These are phyloP conservation scores for Capronia americana DNA, from an alignment of 2,329 filamentous ascomycete species.

Conservation along the genomic window DNA sequence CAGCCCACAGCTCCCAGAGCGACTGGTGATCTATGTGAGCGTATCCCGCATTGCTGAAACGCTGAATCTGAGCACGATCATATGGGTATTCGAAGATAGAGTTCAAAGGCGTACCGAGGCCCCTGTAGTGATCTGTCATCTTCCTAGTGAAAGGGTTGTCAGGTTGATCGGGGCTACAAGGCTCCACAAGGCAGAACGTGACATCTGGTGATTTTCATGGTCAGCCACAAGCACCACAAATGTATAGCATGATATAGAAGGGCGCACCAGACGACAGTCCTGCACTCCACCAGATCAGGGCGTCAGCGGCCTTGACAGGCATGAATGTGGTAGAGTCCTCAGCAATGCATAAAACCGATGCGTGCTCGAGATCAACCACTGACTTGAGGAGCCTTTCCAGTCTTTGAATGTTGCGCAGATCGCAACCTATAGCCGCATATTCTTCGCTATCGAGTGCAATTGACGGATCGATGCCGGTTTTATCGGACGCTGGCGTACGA, in stretches of 20 bases:
- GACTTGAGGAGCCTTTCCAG: conserved; percentile 66
- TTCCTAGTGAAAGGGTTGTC: conserved; percentile 74
- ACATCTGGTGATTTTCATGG: conserved; percentile 54
- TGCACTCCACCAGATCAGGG: conserved; percentile 78
- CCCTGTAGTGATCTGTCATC: conserved; percentile 38
- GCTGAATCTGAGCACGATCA: conserved; percentile 66
- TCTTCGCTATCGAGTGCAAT: conserved; percentile 33
- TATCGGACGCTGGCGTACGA: neutral
- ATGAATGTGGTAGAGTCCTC: conserved; percentile 94
- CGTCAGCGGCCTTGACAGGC: conserved; percentile 74
- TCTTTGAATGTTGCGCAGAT: conserved; percentile 66
- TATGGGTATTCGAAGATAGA: conserved; percentile 69
- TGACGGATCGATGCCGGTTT: conserved; percentile 1
- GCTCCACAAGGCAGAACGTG: conserved; percentile 85
- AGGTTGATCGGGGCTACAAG: conserved; percentile 78
- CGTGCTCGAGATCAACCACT: conserved; percentile 64
- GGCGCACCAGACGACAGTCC: conserved; percentile 68
- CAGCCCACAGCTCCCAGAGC: conserved; percentile 83
- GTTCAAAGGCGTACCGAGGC: conserved; percentile 36
- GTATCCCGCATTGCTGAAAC: conserved; percentile 76
- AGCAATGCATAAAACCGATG: conserved; percentile 77
- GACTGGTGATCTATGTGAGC: conserved; percentile 65
- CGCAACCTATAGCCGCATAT: conserved; percentile 38
- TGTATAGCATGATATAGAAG: neutral
- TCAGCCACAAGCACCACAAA: neutral